Conservation (phyloP, 106 monocot genomes). For the Alisma plantagoaquatica region DNA sequence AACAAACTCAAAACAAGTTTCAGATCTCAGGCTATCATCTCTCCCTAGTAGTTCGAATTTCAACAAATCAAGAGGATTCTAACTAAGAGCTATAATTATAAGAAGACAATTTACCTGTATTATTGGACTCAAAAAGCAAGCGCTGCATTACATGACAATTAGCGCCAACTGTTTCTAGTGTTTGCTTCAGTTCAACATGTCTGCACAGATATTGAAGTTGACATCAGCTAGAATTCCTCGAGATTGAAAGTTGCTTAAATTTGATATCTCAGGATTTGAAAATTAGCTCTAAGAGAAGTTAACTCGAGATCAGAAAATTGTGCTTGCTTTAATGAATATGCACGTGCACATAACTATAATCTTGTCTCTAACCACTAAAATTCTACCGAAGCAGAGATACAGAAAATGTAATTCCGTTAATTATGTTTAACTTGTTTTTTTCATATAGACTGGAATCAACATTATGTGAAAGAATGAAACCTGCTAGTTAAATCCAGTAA, state of each 20-base stretch:
- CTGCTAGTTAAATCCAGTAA: too few relatives aligned
- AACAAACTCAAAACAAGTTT: slow-evolving; percentile 37
- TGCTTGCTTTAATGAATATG: too few relatives aligned
- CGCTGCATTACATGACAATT: slow-evolving; percentile 49
- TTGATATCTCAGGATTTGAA: too few relatives aligned
- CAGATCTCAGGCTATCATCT: slow-evolving; percentile 50
- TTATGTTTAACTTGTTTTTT: too few relatives aligned
- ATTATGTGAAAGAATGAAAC: too few relatives aligned
- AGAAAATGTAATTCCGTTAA: too few relatives aligned
- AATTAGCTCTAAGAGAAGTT: too few relatives aligned
- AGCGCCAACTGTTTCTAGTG: slow-evolving; percentile 32
- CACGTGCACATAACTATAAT: not conserved
- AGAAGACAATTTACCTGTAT: slow-evolving; percentile 25
- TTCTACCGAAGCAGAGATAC: too few relatives aligned
- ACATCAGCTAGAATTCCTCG: not conserved
- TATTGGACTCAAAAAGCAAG: slow-evolving; percentile 39
- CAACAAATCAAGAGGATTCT: not conserved
- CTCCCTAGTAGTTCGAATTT: slow-evolving; percentile 25
- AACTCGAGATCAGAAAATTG: too few relatives aligned
- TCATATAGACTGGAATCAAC: too few relatives aligned
- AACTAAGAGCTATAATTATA: not conserved
- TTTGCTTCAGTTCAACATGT: slow-evolving; percentile 38
- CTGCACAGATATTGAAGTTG: slow-evolving; percentile 25
- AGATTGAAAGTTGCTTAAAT: not conserved
- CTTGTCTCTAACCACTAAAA: not conserved